Percentiles rank a stretch among this genome's conserved stretches.
Evolutionary conservation across 805 yeast genomes (phyloP).

Genomic region (Kurtzmaniella cleridarum): DNA sequence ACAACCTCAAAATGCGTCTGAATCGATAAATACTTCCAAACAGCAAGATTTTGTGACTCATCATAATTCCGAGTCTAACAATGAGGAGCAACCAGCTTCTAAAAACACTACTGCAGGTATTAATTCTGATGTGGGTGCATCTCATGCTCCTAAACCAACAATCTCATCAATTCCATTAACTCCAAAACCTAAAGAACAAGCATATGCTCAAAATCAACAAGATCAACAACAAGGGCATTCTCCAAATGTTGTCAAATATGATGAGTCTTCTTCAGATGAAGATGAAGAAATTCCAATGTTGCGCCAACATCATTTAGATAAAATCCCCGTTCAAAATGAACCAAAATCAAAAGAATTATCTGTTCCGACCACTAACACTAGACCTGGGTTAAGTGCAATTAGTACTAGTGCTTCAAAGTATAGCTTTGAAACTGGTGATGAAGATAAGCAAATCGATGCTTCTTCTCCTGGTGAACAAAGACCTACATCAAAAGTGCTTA

Average conservation of each 20-base stretch:
- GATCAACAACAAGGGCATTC: slow-evolving; percentile 13
- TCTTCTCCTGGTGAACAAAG: slow-evolving; percentile 22
- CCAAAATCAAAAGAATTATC: too few species aligned
- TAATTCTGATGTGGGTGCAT: too few species aligned
- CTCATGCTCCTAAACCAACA: neutral
- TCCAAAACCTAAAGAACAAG: slow-evolving; percentile 18
- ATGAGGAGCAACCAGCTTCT: neutral
- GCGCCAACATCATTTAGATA: slow-evolving; percentile 26
- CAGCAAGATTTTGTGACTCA: slow-evolving; percentile 1
- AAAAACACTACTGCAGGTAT: neutral
- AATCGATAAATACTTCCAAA: neutral
- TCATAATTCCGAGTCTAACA: neutral
- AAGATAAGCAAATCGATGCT: slow-evolving; percentile 22
- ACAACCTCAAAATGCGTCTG: neutral
- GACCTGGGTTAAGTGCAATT: neutral
- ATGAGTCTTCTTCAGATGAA: slow-evolving; percentile 23
- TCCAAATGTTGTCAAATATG: slow-evolving; percentile 33
- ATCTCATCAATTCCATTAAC: slow-evolving; percentile 6
- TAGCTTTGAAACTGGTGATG: slow-evolving; percentile 40
- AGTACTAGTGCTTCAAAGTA: slow-evolving; percentile 18
- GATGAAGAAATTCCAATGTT: slow-evolving; percentile 25
- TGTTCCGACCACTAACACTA: neutral
- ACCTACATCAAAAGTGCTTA: slow-evolving; percentile 9
- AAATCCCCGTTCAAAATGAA: neutral
- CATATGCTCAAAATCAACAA: slow-evolving; percentile 12